Percentiles rank a stretch among this genome's conserved stretches.
Conservation (phyloP, 192 early-diverging fungal genomes). For the Entomortierella beljakovae region DNA sequence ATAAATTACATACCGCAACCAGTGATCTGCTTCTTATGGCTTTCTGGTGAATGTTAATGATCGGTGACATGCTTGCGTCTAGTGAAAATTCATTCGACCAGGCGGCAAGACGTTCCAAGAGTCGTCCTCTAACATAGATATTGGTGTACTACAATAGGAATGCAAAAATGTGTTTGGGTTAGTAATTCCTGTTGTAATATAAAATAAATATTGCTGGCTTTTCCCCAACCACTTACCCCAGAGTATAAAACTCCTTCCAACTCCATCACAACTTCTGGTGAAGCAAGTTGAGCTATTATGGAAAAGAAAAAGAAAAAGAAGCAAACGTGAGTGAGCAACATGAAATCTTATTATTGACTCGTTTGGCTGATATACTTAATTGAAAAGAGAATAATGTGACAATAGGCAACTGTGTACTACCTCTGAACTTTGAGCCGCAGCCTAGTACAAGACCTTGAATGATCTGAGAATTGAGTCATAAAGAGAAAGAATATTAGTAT, state of each 20-base stretch:
- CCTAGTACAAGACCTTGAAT: slow-evolving; percentile 10
- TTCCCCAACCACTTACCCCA: too few relatives aligned
- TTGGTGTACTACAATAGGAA: not conserved
- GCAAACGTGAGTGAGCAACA: too few relatives aligned
- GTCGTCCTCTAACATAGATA: not conserved
- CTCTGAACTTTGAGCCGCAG: slow-evolving; percentile 14
- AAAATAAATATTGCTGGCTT: too few relatives aligned
- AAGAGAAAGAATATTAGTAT: not conserved
- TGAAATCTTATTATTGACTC: not conserved
- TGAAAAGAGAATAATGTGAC: not conserved
- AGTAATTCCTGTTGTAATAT: not conserved
- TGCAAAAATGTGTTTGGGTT: not conserved
- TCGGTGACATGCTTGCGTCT: slow-evolving; percentile 6
- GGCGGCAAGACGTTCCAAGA: slow-evolving; percentile 7
- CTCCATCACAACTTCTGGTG: too few relatives aligned
- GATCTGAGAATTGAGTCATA: not conserved
- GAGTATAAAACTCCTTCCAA: too few relatives aligned
- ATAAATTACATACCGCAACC: not conserved
- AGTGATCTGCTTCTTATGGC: not conserved
- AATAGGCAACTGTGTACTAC: not conserved
- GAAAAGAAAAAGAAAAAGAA: too few relatives aligned
- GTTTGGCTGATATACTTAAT: not conserved
- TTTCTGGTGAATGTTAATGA: not conserved
- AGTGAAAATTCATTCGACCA: not conserved
- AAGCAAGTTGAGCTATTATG: too few relatives aligned